A percentile compares a stretch with the other conserved stretches of the same genome.
These are phyloP conservation scores for Calonectria hawksworthii DNA, from an alignment of 2,329 filamentous ascomycete species.

Conservation along the genomic window DNA sequence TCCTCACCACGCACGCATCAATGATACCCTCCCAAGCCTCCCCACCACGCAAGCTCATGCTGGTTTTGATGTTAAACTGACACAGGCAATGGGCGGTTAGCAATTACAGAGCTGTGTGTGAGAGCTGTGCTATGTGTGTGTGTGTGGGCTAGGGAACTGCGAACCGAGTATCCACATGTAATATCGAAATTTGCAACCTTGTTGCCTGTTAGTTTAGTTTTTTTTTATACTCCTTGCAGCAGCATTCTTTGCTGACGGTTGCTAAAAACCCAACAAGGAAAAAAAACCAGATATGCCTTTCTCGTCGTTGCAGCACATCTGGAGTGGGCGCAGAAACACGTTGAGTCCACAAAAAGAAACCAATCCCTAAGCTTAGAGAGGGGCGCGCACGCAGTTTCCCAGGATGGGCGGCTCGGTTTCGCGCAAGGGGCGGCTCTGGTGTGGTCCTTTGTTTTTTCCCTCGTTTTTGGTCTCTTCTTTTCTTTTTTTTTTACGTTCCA, in stretches of 20 bases:
- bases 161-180: conserved; percentile 6
- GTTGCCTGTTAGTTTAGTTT: not conserved
- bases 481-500: conserved; percentile 12
- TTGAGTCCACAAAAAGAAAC: conserved; percentile 15
- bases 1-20: not conserved
- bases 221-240: not conserved
- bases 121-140: not conserved
- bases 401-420: not conserved
- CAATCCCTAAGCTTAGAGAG: not conserved
- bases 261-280: not conserved
- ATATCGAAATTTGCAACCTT: conserved; percentile 5
- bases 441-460: not conserved
- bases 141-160: not conserved
- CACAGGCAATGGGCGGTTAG: not conserved
- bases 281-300: not conserved
- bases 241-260: not conserved
- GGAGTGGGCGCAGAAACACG: conserved; percentile 27
- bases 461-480: not conserved
- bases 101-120: not conserved
- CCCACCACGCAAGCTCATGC: not conserved
- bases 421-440: conserved; percentile 6
- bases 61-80: not conserved
- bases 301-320: conserved; percentile 10
- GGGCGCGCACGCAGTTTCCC: not conserved
- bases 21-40: not conserved